Evolutionary conservation across 768 basidiomycete genomes (phyloP).

Genomic region (Sutorius australiensis): DNA sequence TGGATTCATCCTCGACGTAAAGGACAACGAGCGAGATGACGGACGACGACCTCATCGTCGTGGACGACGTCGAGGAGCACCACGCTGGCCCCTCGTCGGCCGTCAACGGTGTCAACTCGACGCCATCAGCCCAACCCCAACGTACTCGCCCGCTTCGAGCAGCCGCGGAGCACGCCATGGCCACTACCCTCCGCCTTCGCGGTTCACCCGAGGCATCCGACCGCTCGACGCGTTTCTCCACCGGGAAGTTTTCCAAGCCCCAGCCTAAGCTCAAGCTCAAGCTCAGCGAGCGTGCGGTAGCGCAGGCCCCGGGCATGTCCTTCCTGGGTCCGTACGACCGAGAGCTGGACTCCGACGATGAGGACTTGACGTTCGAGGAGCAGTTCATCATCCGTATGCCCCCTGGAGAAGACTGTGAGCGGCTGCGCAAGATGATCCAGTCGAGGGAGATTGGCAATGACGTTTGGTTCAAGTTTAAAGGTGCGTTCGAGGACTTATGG

Average conservation of each 20-base stretch:
- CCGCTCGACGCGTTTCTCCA: constrained; percentile 56
- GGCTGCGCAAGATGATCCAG: constrained; percentile 75
- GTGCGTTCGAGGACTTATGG: constrained; percentile 35
- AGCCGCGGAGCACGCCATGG: constrained; percentile 35
- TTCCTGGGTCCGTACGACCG: constrained; percentile 91
- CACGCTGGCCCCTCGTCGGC: constrained; percentile 36
- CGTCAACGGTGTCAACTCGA: constrained; percentile 24
- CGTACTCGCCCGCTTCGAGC: constrained; percentile 33
- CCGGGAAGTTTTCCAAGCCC: constrained; percentile 40
- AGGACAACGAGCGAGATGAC: constrained; percentile 25
- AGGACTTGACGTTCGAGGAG: constrained; percentile 94
- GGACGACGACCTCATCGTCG: constrained; percentile 62
- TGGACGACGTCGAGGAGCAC: constrained; percentile 52
- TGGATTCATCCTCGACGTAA: neutral
- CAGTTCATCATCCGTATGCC: constrained; percentile 93
- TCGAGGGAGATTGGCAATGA: constrained; percentile 76
- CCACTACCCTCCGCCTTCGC: constrained; percentile 32
- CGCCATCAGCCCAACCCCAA: constrained; percentile 14
- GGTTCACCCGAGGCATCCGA: constrained; percentile 36
- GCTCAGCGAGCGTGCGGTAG: constrained; percentile 76
- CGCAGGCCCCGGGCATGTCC: constrained; percentile 79
- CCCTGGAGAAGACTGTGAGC: constrained; percentile 76
- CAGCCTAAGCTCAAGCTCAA: constrained; percentile 86
- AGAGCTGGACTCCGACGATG: constrained; percentile 93
- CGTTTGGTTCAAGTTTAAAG: constrained; percentile 98